Evolutionary conservation across 345 rosid species (phyloP).

Genomic region (Brassica juncea): DNA sequence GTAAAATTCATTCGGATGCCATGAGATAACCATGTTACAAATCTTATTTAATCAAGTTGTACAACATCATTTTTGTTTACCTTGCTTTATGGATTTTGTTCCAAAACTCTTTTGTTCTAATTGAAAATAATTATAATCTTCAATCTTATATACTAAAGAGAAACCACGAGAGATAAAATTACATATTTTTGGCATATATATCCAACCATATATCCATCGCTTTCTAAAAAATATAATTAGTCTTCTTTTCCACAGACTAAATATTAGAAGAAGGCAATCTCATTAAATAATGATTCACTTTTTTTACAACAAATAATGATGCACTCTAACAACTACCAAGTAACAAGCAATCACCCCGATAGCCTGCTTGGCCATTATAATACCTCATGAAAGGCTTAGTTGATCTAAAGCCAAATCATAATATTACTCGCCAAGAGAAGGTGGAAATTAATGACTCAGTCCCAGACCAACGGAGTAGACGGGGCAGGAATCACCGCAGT

Average conservation of each 20-base stretch:
- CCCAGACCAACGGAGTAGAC: slow-evolving; percentile 34
- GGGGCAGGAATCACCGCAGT: slow-evolving; percentile 32
- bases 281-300: neutral
- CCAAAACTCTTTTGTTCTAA: neutral
- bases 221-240: neutral
- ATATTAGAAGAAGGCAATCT: neutral
- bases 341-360: neutral
- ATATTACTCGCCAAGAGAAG: neutral
- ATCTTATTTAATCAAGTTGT: neutral
- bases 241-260: neutral
- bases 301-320: neutral
- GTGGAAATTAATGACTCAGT: slow-evolving; percentile 35
- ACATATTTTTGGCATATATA: neutral
- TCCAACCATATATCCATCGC: neutral
- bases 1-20: neutral
- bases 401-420: neutral
- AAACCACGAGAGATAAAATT: neutral
- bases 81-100: neutral
- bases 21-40: neutral
- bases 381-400: neutral
- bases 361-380: slow-evolving; percentile 15
- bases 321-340: neutral
- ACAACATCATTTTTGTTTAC: neutral
- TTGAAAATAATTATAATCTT: neutral
- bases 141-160: neutral